These are phyloP conservation scores for Boletus sp. DNA, from an alignment of 1,284 basidiomycete species.

Conservation along the genomic window DNA sequence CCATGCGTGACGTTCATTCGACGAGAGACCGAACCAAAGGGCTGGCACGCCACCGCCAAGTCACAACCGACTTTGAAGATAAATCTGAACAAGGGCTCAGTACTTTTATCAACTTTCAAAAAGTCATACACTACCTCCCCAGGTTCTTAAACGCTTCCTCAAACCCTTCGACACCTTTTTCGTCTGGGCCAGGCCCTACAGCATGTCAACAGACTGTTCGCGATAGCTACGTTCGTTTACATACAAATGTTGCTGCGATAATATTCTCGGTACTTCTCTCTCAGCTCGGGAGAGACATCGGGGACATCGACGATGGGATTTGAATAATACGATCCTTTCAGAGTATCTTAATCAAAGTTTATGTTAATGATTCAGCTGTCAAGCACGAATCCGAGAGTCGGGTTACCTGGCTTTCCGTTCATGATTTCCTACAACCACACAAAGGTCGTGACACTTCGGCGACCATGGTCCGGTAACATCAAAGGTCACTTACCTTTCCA, in stretches of 20 bases:
- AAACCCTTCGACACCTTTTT: slow-evolving; percentile 67
- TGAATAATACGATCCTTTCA: slow-evolving; percentile 92
- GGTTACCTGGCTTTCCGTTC: slow-evolving; percentile 80
- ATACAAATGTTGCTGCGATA: slow-evolving; percentile 74
- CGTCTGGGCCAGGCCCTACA: slow-evolving; percentile 65
- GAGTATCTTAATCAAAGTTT: slow-evolving; percentile 48
- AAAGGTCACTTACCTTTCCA: slow-evolving; percentile 60
- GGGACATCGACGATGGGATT: slow-evolving; percentile 75
- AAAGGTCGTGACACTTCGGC: neutral
- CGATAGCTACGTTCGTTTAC: slow-evolving; percentile 18
- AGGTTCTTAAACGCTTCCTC: slow-evolving; percentile 83
- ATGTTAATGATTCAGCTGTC: neutral
- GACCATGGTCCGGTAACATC: neutral
- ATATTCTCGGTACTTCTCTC: slow-evolving; percentile 67
- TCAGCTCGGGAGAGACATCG: slow-evolving; percentile 51
- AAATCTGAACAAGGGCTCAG: slow-evolving; percentile 43
- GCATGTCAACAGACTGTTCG: neutral
- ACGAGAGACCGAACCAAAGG: slow-evolving; percentile 57
- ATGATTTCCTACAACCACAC: slow-evolving; percentile 71
- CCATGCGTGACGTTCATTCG: neutral
- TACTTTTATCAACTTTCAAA: neutral
- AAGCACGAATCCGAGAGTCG: neutral
- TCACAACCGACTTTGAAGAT: slow-evolving; percentile 77
- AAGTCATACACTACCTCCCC: slow-evolving; percentile 48
- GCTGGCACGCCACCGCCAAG: slow-evolving; percentile 81